Evolutionary conservation across 2,329 filamentous ascomycete genomes (phyloP).

Genomic region (Fusarium paranaense): DNA sequence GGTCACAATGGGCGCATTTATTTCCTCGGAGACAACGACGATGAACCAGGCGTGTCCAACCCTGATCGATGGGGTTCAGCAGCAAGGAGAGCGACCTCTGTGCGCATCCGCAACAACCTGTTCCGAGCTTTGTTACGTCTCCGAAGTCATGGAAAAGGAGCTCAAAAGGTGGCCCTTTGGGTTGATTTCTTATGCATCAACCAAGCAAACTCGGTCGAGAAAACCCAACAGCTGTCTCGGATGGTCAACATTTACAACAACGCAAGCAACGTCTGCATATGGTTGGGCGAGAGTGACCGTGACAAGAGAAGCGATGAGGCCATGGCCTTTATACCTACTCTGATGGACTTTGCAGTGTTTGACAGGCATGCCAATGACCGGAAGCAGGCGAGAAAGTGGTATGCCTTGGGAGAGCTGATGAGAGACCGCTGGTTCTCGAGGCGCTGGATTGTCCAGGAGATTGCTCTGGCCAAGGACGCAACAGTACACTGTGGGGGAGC

Average conservation of each 20-base stretch:
- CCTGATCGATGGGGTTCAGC: neutral
- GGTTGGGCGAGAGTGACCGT: neutral
- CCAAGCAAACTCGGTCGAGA: neutral
- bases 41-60: neutral
- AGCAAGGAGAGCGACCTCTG: neutral
- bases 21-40: neutral
- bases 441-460: neutral
- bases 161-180: neutral
- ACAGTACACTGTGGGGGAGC: neutral
- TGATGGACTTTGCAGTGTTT: neutral
- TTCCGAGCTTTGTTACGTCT: neutral
- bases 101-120: neutral
- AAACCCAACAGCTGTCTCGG: neutral
- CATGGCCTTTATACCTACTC: neutral
- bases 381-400: neutral
- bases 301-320: neutral
- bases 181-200: neutral
- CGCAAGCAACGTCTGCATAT: neutral
- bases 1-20: neutral
- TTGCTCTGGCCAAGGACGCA: neutral
- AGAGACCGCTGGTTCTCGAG: neutral
- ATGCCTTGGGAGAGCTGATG: neutral
- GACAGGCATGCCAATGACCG: neutral
- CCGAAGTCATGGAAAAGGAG: neutral
- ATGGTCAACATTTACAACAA: neutral